Evolutionary conservation across 441 rosid species (phyloP).

Genomic region (Macaranga tanarius): DNA sequence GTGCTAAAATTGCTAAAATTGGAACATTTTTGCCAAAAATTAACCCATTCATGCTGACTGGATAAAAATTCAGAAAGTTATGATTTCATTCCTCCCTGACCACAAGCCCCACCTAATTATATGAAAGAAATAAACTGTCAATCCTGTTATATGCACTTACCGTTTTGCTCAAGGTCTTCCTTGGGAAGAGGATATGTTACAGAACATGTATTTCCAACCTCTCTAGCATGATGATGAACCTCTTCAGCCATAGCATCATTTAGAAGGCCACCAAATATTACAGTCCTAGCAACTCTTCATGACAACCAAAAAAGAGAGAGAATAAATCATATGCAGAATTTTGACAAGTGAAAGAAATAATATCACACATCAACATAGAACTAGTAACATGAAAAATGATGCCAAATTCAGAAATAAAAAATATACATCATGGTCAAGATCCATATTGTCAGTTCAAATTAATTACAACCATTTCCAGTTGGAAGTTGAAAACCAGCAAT

Average conservation of each 20-base stretch:
- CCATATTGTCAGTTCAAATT: not conserved
- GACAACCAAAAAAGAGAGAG: slow-evolving; percentile 23
- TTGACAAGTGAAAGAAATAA: slow-evolving; percentile 1
- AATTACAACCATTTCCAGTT: not conserved
- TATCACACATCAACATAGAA: not conserved
- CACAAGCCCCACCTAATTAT: not conserved
- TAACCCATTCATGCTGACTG: not conserved
- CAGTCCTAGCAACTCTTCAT: slow-evolving; percentile 91
- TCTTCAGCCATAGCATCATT: slow-evolving; percentile 68
- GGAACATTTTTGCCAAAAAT: not conserved
- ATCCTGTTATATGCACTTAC: slow-evolving; percentile 37
- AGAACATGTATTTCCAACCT: slow-evolving; percentile 74
- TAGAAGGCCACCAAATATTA: slow-evolving; percentile 83
- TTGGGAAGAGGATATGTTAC: slow-evolving; percentile 77
- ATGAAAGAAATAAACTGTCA: not conserved
- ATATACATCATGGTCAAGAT: not conserved
- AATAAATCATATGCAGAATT: slow-evolving; percentile 9
- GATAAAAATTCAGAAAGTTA: not conserved
- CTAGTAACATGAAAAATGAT: not conserved
- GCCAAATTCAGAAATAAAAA: not conserved
- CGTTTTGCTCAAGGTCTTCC: slow-evolving; percentile 67
- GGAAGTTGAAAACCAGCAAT: not conserved
- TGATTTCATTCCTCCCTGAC: not conserved
- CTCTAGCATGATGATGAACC: slow-evolving; percentile 58
- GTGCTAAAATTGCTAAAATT: too few species aligned